These are phyloP conservation scores for Dothideomycetes sp. DNA, from an alignment of 2,329 filamentous ascomycete genomes.

Conservation along the genomic window DNA sequence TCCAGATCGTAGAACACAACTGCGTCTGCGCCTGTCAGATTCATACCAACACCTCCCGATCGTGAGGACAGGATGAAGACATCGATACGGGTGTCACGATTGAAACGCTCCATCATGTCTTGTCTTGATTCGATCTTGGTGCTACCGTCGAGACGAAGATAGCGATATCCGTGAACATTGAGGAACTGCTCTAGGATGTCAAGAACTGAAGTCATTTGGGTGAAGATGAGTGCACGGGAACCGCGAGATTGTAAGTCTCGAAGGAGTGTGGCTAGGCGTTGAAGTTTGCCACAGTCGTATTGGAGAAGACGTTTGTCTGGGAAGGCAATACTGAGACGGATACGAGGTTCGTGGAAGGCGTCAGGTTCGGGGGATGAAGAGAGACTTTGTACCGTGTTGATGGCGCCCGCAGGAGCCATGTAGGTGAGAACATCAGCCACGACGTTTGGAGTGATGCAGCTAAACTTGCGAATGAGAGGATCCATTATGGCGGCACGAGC, in stretches of 20 bases:
- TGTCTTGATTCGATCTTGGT: constrained; percentile 95
- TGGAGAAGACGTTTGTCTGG: constrained; percentile 93
- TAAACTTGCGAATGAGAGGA: constrained; percentile 73
- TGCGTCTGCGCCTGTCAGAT: constrained; percentile 89
- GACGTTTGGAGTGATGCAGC: constrained; percentile 82
- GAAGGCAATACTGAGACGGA: constrained; percentile 90
- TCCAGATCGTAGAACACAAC: constrained; percentile 99
- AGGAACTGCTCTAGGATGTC: constrained; percentile 97
- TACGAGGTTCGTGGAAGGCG: constrained; percentile 87
- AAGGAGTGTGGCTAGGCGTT: constrained; percentile 76
- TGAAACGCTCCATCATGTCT: constrained; percentile 92
- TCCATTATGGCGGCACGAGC: constrained; percentile 65
- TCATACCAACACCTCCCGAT: constrained; percentile 91
- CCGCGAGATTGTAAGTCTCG: constrained; percentile 80
- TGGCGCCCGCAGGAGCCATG: constrained; percentile 27
- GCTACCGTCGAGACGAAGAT: constrained; percentile 89
- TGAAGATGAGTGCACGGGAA: constrained; percentile 94
- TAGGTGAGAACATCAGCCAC: constrained; percentile 69
- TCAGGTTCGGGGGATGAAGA: constrained; percentile 40
- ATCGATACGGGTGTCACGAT: constrained; percentile 75
- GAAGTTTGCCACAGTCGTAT: constrained; percentile 95
- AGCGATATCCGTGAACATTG: constrained; percentile 95
- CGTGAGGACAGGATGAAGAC: constrained; percentile 93
- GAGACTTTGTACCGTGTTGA: constrained; percentile 41
- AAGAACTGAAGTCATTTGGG: constrained; percentile 97